Conservation (phyloP, 164 flowering plant species). For the Vitis cinerea region DNA sequence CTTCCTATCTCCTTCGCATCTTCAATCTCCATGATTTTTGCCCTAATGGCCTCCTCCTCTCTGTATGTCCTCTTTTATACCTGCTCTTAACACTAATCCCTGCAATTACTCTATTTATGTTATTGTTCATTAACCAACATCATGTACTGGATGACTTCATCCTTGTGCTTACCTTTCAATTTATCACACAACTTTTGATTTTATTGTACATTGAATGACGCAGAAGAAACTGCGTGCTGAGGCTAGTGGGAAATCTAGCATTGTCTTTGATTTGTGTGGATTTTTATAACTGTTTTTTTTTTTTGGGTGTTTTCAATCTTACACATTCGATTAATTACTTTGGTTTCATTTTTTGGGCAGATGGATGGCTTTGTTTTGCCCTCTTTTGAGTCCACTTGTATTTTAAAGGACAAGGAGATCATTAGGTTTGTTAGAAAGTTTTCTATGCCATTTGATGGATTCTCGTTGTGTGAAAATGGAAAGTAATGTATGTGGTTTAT, state of each 20-base stretch:
- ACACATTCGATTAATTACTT: not conserved
- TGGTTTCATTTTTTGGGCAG: slow-evolving; percentile 38
- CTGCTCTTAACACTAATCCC: not conserved
- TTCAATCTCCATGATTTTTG: slow-evolving; percentile 53
- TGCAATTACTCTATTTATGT: no score
- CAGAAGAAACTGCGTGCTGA: not conserved
- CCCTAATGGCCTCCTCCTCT: slow-evolving; percentile 68
- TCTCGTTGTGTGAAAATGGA: not conserved
- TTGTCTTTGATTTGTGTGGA: not conserved
- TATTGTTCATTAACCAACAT: no score
- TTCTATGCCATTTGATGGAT: not conserved
- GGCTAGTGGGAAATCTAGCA: not conserved
- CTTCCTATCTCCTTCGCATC: slow-evolving; percentile 35
- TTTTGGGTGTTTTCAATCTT: not conserved
- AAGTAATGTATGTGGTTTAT: not conserved
- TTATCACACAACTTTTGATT: no score
- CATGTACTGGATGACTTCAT: no score
- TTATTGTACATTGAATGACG: no score
- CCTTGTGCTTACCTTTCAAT: no score
- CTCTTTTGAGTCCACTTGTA: slow-evolving; percentile 64
- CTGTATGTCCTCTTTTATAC: slow-evolving; percentile 36
- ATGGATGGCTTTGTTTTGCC: slow-evolving; percentile 93
- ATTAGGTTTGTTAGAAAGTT: slow-evolving; percentile 48
- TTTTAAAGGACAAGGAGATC: slow-evolving; percentile 75
- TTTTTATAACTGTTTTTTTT: not conserved